These are phyloP conservation scores for Carex arenaria DNA, from an alignment of 202 grass and related monocot species.

Conservation along the genomic window DNA sequence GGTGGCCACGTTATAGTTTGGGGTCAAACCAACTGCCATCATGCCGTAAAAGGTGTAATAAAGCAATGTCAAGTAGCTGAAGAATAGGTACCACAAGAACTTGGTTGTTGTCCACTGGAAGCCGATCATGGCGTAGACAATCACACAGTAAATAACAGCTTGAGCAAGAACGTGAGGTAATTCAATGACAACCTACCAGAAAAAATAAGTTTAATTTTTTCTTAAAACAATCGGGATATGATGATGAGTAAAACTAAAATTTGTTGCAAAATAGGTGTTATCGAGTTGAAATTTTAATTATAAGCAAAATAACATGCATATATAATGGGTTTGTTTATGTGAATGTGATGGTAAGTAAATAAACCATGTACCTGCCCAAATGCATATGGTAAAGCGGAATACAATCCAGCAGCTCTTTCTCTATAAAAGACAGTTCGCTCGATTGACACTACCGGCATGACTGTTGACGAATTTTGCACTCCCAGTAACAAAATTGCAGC, in stretches of 20 bases:
- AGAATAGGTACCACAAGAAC: constrained; percentile 66
- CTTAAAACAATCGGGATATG: background rate
- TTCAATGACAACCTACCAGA: constrained; percentile 39
- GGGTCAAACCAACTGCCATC: constrained; percentile 48
- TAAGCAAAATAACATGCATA: background rate
- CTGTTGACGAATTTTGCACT: constrained; percentile 23
- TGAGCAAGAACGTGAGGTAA: constrained; percentile 47
- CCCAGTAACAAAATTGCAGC: constrained; percentile 15
- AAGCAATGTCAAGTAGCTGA: constrained; percentile 66
- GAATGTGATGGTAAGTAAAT: too few relatives aligned
- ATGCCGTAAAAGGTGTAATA: constrained; percentile 71
- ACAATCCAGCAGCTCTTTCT: constrained; percentile 36
- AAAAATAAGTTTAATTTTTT: background rate
- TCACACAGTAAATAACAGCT: constrained; percentile 36
- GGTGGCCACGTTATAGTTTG: constrained; percentile 43
- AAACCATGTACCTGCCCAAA: constrained; percentile 25
- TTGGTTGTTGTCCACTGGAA: constrained; percentile 52
- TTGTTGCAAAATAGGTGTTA: background rate
- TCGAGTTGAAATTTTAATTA: too few relatives aligned
- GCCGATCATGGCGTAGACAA: constrained; percentile 56
- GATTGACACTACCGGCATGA: constrained; percentile 29
- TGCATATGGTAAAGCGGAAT: constrained; percentile 33
- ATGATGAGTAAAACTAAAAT: background rate
- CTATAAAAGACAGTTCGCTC: constrained; percentile 37
- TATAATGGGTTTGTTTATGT: background rate